Evolutionary conservation across 176 grass and related monocot genomes (phyloP).

Genomic region (Thalia dealbata): DNA sequence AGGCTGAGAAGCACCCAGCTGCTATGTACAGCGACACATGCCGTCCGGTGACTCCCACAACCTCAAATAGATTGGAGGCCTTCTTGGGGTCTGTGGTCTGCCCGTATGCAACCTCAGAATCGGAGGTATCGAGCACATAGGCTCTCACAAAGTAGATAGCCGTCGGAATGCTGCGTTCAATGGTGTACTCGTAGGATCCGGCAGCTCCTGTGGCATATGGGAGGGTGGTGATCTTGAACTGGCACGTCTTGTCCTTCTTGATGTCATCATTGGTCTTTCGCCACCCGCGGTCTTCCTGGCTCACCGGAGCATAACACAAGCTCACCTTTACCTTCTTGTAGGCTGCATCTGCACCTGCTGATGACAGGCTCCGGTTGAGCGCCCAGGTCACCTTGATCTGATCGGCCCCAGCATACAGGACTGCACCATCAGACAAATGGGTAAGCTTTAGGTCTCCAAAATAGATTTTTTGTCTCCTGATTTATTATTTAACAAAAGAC

Average conservation of each 20-base stretch:
- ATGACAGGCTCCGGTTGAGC: slow-evolving; percentile 20
- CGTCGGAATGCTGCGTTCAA: slow-evolving; percentile 40
- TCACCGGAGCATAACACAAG: slow-evolving; percentile 58
- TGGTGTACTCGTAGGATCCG: slow-evolving; percentile 24
- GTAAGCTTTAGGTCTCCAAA: neutral
- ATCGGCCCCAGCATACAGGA: slow-evolving; percentile 49
- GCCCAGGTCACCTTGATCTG: slow-evolving; percentile 49
- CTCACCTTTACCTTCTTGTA: slow-evolving; percentile 47
- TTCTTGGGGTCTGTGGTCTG: slow-evolving; percentile 38
- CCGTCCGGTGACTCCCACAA: slow-evolving; percentile 56
- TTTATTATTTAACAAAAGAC: no score
- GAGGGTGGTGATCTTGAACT: slow-evolving; percentile 29
- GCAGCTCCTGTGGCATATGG: slow-evolving; percentile 11
- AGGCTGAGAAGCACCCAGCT: slow-evolving; percentile 72
- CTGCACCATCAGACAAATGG: slow-evolving; percentile 18
- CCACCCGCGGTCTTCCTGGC: slow-evolving; percentile 53
- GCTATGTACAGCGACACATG: slow-evolving; percentile 43
- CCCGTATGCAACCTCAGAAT: slow-evolving; percentile 52
- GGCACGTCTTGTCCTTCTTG: slow-evolving; percentile 75
- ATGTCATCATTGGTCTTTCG: slow-evolving; percentile 42
- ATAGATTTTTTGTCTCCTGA: no score
- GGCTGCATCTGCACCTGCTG: neutral
- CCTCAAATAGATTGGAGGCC: slow-evolving; percentile 23
- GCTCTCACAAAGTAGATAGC: slow-evolving; percentile 54
- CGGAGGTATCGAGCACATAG: slow-evolving; percentile 41